Evolutionary conservation across 1,284 basidiomycete species (phyloP).

Genomic region (Neonothopanus nambi): DNA sequence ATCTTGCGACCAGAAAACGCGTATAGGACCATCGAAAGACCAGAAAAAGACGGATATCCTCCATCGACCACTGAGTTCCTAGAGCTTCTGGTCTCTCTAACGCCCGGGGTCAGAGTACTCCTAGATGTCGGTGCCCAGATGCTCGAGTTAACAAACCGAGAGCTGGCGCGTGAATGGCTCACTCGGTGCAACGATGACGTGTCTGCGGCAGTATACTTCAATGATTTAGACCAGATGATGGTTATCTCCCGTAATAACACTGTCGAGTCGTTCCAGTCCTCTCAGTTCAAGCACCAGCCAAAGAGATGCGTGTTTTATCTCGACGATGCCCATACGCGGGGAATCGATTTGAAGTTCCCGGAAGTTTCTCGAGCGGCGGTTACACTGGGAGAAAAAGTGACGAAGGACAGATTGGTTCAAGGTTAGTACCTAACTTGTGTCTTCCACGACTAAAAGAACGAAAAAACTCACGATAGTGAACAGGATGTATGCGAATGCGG

Average conservation of each 20-base stretch:
- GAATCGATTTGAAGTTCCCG: too few species aligned
- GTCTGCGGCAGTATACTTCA: constrained; percentile 49
- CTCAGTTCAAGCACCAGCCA: neutral
- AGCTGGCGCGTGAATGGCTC: constrained; percentile 44
- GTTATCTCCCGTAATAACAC: constrained; percentile 41
- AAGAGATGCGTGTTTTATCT: too few species aligned
- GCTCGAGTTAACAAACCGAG: constrained; percentile 46
- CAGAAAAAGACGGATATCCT: too few species aligned
- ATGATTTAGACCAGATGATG: constrained; percentile 40
- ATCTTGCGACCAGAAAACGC: too few species aligned
- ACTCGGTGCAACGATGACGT: constrained; percentile 24
- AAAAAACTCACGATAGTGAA: too few species aligned
- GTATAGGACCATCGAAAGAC: too few species aligned
- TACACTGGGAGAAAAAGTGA: neutral
- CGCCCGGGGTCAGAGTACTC: constrained; percentile 36
- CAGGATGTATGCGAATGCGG: too few species aligned
- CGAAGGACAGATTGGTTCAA: neutral
- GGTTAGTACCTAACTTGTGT: neutral
- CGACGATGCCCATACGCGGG: too few species aligned
- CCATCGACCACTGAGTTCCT: too few species aligned
- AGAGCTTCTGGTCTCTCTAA: too few species aligned
- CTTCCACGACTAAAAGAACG: too few species aligned
- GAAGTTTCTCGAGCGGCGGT: too few species aligned
- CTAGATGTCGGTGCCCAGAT: constrained; percentile 60
- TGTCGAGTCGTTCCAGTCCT: constrained; percentile 32